A percentile compares a stretch with the other conserved stretches of the same genome.
Conservation (phyloP, 495 filamentous ascomycete genomes). For the Evansstolkia leycettana region DNA sequence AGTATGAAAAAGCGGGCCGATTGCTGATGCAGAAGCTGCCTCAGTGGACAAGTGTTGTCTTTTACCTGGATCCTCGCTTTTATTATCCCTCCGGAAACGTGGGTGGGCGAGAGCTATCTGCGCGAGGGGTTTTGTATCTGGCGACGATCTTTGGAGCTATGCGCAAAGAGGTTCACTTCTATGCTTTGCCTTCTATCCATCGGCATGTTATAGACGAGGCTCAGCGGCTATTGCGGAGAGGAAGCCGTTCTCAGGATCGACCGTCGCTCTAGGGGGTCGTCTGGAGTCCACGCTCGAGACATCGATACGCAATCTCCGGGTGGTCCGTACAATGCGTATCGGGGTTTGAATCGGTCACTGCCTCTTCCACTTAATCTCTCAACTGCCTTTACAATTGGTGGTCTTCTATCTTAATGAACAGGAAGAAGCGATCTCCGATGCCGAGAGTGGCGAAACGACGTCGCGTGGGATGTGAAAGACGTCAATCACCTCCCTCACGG, state of each 20-base stretch:
- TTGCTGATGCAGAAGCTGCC: constrained; percentile 17
- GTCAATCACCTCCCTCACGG: too few relatives aligned
- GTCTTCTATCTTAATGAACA: too few relatives aligned
- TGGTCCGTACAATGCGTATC: too few relatives aligned
- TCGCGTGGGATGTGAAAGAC: too few relatives aligned
- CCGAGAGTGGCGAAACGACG: too few relatives aligned
- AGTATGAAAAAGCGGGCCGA: constrained; percentile 20
- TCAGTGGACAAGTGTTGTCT: constrained; percentile 13
- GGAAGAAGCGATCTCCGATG: too few relatives aligned
- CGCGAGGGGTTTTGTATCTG: constrained; percentile 21
- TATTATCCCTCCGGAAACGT: constrained; percentile 20
- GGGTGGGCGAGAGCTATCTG: constrained; percentile 17
- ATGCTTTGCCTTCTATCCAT: constrained; percentile 15
- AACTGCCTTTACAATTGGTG: too few relatives aligned
- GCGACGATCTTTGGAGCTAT: constrained; percentile 16
- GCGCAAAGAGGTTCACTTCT: constrained; percentile 19
- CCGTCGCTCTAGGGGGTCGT: background rate
- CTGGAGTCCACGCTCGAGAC: too few relatives aligned
- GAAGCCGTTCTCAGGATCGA: constrained; percentile 7
- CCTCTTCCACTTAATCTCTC: too few relatives aligned
- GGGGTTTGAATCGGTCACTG: too few relatives aligned
- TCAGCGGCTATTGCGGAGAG: constrained; percentile 9
- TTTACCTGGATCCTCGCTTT: constrained; percentile 27
- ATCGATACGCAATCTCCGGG: too few relatives aligned
- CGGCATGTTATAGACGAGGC: constrained; percentile 17